Base-by-base conservation (phyloP, 164 flowering plant species). In the Nymphaea thermarum region DNA sequence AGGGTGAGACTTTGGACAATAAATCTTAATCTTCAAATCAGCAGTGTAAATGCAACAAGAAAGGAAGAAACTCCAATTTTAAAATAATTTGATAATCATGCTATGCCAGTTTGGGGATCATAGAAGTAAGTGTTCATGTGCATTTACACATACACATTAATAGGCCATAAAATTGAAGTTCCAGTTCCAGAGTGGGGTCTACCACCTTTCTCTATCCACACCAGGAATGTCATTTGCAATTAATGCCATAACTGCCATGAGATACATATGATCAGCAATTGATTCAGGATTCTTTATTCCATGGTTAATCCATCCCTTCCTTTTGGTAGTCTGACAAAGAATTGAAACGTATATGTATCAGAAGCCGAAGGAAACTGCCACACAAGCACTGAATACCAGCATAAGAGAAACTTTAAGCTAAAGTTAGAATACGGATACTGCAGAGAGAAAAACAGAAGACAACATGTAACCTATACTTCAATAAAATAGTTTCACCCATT, bases 211-310 rank as follows among this genome's bases (percentile, higher is more conserved):
- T 68, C 96, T 84, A 78, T 94, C 80, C 43, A 89, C 77, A 67
- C 90, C 95, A 66, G 90, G 87, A 75, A 87, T 71, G 68, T 91
- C 96, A 63, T 82, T 84, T 65, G 85, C 89, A 78, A 94, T 88
- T 81, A 94, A 78, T 73, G 88, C 85, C 98, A 94, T 94, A 78
- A 94, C 71, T 64, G 96, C 78, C 98, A 91, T 94, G 64, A 90
- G 97, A 67, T 94, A 94, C 97, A 89, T 89, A 77, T 94, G 98
- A 76, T 91, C 98, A 60, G 96, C 97, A 78, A 94, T 86, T 53
- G 98, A 94, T 75, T 94, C 98, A 65, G 98, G 88, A 65, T 91
- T 88, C 75, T 91, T 80, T 71, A 94, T 89, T 53, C 88, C 93
- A 76, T 91, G 91, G 79, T 91, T 91, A 72, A 94, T 71, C 98